phyloP scores from a whole-genome alignment of 1,139 yeast genomes.

The Insectozyma bohioensis region DNA sequence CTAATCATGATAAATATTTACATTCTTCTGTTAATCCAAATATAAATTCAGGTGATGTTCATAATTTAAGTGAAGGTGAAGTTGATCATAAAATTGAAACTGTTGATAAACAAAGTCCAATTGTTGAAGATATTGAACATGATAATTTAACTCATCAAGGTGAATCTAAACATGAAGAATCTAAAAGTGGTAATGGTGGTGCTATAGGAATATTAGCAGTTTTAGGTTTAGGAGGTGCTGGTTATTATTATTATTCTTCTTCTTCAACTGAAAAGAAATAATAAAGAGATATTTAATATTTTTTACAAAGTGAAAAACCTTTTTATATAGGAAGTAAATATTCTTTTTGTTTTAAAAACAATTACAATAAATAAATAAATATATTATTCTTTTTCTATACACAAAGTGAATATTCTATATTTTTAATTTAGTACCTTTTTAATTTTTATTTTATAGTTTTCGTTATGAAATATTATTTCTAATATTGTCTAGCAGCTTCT shows the following conservation, averaged over 20 bases:
- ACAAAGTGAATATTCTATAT: too few species aligned
- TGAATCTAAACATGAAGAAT: not conserved
- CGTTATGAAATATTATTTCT: conserved; percentile 19
- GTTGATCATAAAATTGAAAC: conserved; percentile 39
- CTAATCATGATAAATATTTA: conserved; percentile 42
- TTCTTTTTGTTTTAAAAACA: too few species aligned
- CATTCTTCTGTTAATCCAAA: conserved; percentile 45
- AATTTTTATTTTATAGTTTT: too few species aligned
- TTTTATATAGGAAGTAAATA: too few species aligned
- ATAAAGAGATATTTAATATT: not conserved
- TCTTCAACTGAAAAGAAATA: conserved; percentile 4
- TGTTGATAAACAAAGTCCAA: conserved; percentile 27
- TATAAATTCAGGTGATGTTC: conserved; percentile 39
- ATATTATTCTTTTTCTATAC: conserved; percentile 6
- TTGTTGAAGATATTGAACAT: conserved; percentile 44
- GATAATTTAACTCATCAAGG: conserved; percentile 24
- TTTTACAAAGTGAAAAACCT: too few species aligned
- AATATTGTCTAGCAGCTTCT: conserved; percentile 85
- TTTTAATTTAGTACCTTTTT: not conserved
- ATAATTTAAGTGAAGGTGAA: conserved; percentile 36
- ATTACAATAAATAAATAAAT: conserved; percentile 4
- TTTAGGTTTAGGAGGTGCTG: conserved; percentile 27
- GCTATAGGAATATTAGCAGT: conserved; percentile 17
- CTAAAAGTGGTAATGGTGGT: conserved; percentile 8
- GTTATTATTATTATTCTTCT: conserved; percentile 16